Evolutionary conservation across 345 rosid genomes (phyloP), one percentile per base, ranked within the genome.

Genomic region (Eucalyptus melliodora): DNA sequence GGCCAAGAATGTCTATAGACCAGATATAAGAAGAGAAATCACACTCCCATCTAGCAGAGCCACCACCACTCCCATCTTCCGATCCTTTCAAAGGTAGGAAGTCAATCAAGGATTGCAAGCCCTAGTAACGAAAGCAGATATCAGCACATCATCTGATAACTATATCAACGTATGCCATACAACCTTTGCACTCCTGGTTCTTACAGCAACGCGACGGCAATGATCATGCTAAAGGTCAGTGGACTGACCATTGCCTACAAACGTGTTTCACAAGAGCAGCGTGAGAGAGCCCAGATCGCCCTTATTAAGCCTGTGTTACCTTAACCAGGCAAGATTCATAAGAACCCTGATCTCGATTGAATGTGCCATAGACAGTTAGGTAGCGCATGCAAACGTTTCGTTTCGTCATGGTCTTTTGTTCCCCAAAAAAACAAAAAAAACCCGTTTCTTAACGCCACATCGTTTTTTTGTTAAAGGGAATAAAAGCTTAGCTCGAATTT

Each of bases 1-100:
- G 42, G 16, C 34, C 0, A 60, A 60, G 69, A 60, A 56, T 56
- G 62, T 56, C 30, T 56, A 0, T 10, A 56, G 77, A 65, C 1
- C 40, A 65, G 77, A n/a, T 15, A n/a, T n/a, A 16, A 65, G 40
- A 65, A 65, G 21, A 0, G 37, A 65, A n/a, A 65, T 65, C 77
- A 0, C 77, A 0, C 2, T n/a, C 27, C 6, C 1, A 37, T 2
- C 47, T 77, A 11, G 30, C 27, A 11, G 83, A 21, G 83, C 47
- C 83, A 6, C 47, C 6, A 1, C 83, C 9, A 9, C 14, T 40
- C 16, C 83, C 24, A 19, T 19, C 82, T 77, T 77, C 27, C 30
- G 4, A 3, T 77, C 16, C 27, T 37, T 77, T 40, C 83, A 11
- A 40, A 77, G 30, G 15, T 40, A 40, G 45, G 27, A 77, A 40